phyloP scores from a whole-genome alignment of 306 rosid species.

The Echinosophora koreensis region DNA sequence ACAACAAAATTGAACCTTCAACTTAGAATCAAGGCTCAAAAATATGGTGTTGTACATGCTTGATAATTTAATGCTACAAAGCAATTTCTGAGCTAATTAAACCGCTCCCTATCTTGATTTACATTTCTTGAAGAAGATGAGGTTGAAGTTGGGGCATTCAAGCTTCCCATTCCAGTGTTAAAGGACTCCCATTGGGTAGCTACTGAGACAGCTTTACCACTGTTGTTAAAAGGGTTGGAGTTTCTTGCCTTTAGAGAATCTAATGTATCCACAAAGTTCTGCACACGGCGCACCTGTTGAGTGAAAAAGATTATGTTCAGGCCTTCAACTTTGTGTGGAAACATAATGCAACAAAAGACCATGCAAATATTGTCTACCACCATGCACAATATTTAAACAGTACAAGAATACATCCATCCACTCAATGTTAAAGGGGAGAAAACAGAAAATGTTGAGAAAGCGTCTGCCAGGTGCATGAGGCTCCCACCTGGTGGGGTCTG shows the following conservation, averaged over 20 bases:
- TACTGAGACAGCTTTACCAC: slow-evolving; percentile 65
- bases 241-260: slow-evolving; percentile 71
- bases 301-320: slow-evolving; percentile 30
- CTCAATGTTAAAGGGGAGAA: neutral
- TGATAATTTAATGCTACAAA: slow-evolving; percentile 12
- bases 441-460: neutral
- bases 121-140: slow-evolving; percentile 64
- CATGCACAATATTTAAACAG: slow-evolving; percentile 22
- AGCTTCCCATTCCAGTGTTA: slow-evolving; percentile 73
- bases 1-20: slow-evolving; percentile 39
- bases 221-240: slow-evolving; percentile 57
- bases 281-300: slow-evolving; percentile 82
- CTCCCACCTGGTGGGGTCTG: too few relatives aligned
- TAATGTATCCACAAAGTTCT: slow-evolving; percentile 69
- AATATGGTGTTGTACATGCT: slow-evolving; percentile 42
- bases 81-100: slow-evolving; percentile 52
- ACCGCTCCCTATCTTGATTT: slow-evolving; percentile 62
- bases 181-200: slow-evolving; percentile 73
- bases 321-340: slow-evolving; percentile 11
- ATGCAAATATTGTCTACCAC: neutral
- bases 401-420: slow-evolving; percentile 11
- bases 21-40: slow-evolving; percentile 33
- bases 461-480: neutral
- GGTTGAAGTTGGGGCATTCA: slow-evolving; percentile 62
- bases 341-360: neutral